These are phyloP conservation scores for Saccharomyces uvarum DNA, from an alignment of 1,139 yeast species.

Conservation along the genomic window DNA sequence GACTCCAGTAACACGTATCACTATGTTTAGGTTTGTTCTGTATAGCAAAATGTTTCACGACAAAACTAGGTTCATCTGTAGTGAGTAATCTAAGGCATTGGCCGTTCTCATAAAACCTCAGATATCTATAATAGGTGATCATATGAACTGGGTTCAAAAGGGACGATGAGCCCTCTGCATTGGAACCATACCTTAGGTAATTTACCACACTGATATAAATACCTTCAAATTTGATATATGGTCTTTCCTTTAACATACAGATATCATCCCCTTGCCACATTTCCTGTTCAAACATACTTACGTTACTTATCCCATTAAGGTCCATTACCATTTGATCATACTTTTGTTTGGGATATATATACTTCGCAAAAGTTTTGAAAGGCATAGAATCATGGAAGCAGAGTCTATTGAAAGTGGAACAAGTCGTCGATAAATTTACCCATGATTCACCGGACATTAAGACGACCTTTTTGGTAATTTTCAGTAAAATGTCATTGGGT, in stretches of 20 bases:
- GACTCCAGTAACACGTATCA: constrained; percentile 43
- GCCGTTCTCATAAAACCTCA: constrained; percentile 77
- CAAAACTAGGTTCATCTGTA: constrained; percentile 54
- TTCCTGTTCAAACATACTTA: constrained; percentile 40
- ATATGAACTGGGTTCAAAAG: constrained; percentile 73
- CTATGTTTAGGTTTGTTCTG: constrained; percentile 31
- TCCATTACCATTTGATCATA: constrained; percentile 40
- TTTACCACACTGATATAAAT: constrained; percentile 80
- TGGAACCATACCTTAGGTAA: constrained; percentile 73
- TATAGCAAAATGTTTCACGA: constrained; percentile 48
- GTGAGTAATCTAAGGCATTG: constrained; percentile 59
- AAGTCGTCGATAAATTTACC: constrained; percentile 55
- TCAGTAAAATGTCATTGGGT: constrained; percentile 58
- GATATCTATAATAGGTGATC: constrained; percentile 80
- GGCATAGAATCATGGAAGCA: constrained; percentile 49
- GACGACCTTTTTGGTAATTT: constrained; percentile 49
- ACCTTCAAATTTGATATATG: constrained; percentile 73
- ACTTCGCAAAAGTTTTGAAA: constrained; percentile 51
- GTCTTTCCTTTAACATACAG: constrained; percentile 47
- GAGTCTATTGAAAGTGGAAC: constrained; percentile 53
- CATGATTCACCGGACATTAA: constrained; percentile 54
- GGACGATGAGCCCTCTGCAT: constrained; percentile 55
- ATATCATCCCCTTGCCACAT: constrained; percentile 49
- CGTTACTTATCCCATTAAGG: constrained; percentile 36
- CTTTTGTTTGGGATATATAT: constrained; percentile 50